Evolutionary conservation across 192 early-diverging fungal genomes (phyloP).

Genomic region (Haplosporangium gracile): DNA sequence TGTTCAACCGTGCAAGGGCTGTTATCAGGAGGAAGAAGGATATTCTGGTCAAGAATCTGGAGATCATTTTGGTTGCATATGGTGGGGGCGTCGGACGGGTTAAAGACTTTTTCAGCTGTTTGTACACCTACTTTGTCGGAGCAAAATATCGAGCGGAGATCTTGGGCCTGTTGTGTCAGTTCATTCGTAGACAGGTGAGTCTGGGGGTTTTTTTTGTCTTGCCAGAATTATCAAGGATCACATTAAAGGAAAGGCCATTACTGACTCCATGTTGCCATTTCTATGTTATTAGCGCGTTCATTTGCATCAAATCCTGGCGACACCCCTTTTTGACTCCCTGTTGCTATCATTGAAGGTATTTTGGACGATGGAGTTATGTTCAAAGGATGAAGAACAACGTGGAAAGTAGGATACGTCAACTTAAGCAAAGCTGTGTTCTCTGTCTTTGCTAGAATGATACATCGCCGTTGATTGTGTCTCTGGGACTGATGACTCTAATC

Average conservation of each 20-base stretch:
- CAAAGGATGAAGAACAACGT: neutral
- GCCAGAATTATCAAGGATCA: neutral
- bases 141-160: constrained; percentile 63
- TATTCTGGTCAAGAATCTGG: constrained; percentile 40
- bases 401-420: neutral
- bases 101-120: constrained; percentile 63
- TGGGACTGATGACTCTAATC: constrained; percentile 65
- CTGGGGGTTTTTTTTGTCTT: no score
- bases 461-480: constrained; percentile 63
- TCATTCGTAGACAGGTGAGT: constrained; percentile 62
- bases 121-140: constrained; percentile 62
- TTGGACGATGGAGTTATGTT: neutral
- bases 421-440: neutral
- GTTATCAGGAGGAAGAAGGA: constrained; percentile 46
- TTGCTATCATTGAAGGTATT: constrained; percentile 65
- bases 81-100: constrained; percentile 38
- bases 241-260: neutral
- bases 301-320: constrained; percentile 66
- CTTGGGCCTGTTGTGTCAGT: constrained; percentile 63
- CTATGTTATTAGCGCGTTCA: constrained; percentile 58
- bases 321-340: constrained; percentile 64
- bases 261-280: neutral
- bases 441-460: constrained; percentile 58
- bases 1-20: constrained; percentile 27
- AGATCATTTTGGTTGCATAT: constrained; percentile 33